Evolutionary conservation across 768 basidiomycete species (phyloP).

Genomic region (Tulasnella calospora): DNA sequence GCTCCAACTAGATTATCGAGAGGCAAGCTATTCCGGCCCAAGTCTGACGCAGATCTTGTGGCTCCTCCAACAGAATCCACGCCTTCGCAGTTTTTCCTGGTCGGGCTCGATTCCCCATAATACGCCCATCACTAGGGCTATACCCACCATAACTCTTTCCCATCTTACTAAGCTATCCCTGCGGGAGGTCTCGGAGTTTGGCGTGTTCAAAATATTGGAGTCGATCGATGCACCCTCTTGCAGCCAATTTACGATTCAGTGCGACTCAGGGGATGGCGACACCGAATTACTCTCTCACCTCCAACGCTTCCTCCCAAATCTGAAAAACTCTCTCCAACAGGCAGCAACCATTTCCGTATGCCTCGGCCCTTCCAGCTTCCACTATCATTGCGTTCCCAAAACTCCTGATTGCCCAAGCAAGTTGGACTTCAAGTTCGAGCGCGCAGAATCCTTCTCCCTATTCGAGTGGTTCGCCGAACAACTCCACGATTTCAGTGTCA

Average conservation of each 20-base stretch:
- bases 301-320: neutral
- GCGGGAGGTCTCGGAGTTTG: neutral
- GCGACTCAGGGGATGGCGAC: neutral
- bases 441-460: neutral
- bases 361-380: neutral
- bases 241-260: neutral
- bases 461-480: neutral
- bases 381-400: neutral
- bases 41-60: neutral
- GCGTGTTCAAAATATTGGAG: neutral
- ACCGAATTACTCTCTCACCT: neutral
- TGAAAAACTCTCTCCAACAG: neutral
- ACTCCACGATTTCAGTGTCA: neutral
- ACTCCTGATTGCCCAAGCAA: neutral
- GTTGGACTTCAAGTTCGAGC: neutral
- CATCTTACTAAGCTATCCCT: neutral
- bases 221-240: neutral
- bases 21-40: neutral
- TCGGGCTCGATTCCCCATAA: neutral
- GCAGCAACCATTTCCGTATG: neutral
- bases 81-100: neutral
- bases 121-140: too few species aligned
- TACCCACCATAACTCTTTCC: neutral
- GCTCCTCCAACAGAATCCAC: neutral
- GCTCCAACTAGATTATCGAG: neutral